phyloP scores from a whole-genome alignment of 371 early-diverging fungal genomes.

The Zopfochytrium polystomum region DNA sequence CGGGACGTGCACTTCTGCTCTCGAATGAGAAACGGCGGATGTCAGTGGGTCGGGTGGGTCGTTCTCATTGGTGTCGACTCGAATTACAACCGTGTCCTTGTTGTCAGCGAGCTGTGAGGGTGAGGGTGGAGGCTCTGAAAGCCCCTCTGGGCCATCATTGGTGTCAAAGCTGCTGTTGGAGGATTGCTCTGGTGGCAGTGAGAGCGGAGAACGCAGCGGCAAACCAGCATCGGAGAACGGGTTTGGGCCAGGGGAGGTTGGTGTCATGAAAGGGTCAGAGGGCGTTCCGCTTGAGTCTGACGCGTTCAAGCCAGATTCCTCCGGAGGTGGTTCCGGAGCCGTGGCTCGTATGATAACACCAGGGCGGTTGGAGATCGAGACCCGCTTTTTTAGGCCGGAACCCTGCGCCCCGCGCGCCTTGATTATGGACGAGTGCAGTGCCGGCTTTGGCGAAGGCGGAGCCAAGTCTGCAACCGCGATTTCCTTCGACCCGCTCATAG shows the following conservation, averaged over 20 bases:
- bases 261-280: not conserved
- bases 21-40: too few species aligned
- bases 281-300: not conserved
- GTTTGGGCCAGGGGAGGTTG: not conserved
- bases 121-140: too few species aligned
- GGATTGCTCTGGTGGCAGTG: not conserved
- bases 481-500: too few species aligned
- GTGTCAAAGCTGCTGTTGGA: too few species aligned
- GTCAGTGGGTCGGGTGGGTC: too few species aligned
- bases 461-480: too few species aligned
- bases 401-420: not conserved
- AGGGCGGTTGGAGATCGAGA: not conserved
- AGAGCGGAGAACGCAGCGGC: not conserved
- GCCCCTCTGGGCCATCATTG: too few species aligned
- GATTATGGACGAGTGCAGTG: not conserved
- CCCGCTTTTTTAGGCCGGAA: not conserved
- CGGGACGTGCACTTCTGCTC: too few species aligned
- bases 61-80: too few species aligned
- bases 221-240: not conserved
- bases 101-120: too few species aligned
- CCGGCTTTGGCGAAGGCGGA: not conserved
- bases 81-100: too few species aligned
- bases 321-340: not conserved
- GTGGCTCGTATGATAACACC: too few species aligned
- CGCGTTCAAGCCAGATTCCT: not conserved